Evolutionary conservation across 495 filamentous ascomycete genomes (phyloP), one percentile per base, ranked within the genome.

Genomic region (Aspergillus funiculosus): DNA sequence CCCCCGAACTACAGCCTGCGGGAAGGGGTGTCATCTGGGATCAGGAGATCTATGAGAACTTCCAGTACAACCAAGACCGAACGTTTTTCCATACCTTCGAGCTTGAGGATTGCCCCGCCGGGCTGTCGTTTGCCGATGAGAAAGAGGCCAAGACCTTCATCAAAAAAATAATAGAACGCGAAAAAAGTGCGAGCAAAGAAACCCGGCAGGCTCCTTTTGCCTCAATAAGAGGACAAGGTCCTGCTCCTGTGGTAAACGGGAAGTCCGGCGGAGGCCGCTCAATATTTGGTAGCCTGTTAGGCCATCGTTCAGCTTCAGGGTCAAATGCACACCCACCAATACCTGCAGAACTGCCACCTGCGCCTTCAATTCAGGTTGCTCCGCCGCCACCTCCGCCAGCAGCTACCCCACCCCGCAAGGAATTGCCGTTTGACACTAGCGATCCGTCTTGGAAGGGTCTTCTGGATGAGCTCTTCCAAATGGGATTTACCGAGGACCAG

Each of bases 11-110:
- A 35, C 39, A 94, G 88, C 77, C 85, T 25, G 72, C 85, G 34
- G 81, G 80, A 63, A 79, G 83, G 54, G 92, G 94, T 37, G 94
- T 98, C 19, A 83, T 98, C 54, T 98, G 92, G 92, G 92, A 98
- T 60, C 89, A 96, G 68, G 92, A 98, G 63, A 84, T 97, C 53
- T 97, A 90, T 62, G 89, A 98, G 41, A 83, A 80, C 34, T 97
- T 95, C 71, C 75, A 75, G 27, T 98, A 97, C 67, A 92, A 95
- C 60, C 88, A 92, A 56, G 94, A 98, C 61, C 84, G 92, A 37
- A 88, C 85, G 24, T 98, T 96, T 64, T 97, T 98, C 68, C 90
- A 97, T 62, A 87, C 87, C 4, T 97, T 98, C 59, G 92, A 97
- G 66, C 78, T 94, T 34, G 89, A 97, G 60, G 79, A 89, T 24